phyloP scores from a whole-genome alignment of 2,329 filamentous ascomycete species.

The Neopestalotiopsis clavispora region DNA sequence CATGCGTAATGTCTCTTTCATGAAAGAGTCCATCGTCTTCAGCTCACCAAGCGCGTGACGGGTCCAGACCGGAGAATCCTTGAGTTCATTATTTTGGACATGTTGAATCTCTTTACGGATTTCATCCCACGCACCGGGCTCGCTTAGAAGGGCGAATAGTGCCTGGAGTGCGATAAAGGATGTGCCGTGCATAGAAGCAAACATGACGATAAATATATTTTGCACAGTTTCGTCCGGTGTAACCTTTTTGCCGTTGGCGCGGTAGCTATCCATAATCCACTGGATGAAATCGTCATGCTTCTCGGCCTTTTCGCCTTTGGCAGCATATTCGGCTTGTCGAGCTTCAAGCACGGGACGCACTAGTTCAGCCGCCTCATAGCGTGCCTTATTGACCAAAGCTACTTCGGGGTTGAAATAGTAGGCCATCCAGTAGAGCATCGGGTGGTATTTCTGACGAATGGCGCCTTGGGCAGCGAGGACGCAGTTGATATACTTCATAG shows the following conservation, averaged over 20 bases:
- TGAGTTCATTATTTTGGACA: neutral
- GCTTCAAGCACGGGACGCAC: constrained; percentile 26
- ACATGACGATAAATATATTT: constrained; percentile 20
- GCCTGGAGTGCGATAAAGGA: constrained; percentile 18
- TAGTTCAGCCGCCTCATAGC: constrained; percentile 23
- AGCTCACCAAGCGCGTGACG: constrained; percentile 16
- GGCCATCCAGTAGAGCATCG: constrained; percentile 25
- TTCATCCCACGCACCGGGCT: neutral
- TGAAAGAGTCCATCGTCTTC: constrained; percentile 26
- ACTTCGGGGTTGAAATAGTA: constrained; percentile 26
- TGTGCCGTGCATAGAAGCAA: constrained; percentile 22
- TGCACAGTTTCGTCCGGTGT: constrained; percentile 19
- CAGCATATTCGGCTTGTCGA: constrained; percentile 10
- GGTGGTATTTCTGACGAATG: constrained; percentile 23
- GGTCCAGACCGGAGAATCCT: constrained; percentile 20
- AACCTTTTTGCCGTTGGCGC: neutral
- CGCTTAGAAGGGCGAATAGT: neutral
- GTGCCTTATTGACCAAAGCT: constrained; percentile 13
- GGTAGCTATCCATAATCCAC: neutral
- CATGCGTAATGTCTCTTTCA: constrained; percentile 25
- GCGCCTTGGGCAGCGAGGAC: constrained; percentile 24
- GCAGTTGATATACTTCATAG: constrained; percentile 23
- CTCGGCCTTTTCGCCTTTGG: neutral
- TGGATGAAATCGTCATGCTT: neutral
- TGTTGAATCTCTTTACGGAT: neutral